phyloP scores from a whole-genome alignment of 441 rosid species.

The Syzygium malaccense region DNA sequence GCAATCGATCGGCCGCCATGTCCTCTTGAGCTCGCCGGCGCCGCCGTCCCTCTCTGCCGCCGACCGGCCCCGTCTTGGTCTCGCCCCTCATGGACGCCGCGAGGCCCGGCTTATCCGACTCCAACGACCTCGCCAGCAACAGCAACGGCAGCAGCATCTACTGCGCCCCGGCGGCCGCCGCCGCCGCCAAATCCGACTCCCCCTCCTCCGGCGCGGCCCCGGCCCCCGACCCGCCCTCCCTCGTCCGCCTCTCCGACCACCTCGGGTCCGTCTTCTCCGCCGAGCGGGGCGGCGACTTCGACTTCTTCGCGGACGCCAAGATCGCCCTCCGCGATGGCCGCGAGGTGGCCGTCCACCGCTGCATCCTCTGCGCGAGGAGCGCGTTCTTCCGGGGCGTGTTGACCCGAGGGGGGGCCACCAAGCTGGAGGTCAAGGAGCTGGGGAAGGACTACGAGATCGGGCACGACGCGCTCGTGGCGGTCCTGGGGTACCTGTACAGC shows the following conservation, averaged over 20 bases:
- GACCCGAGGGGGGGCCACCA: slow-evolving; percentile 14
- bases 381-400: slow-evolving; percentile 42
- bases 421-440: slow-evolving; percentile 47
- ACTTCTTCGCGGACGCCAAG: slow-evolving; percentile 60
- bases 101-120: slow-evolving; percentile 50
- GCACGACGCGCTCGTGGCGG: slow-evolving; percentile 42
- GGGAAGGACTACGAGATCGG: slow-evolving; percentile 48
- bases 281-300: slow-evolving; percentile 28
- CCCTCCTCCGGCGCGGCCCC: slow-evolving; percentile 5
- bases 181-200: slow-evolving; percentile 20
- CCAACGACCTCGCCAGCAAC: slow-evolving; percentile 48
- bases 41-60: neutral
- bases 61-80: too few species aligned
- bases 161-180: slow-evolving; percentile 17
- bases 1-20: neutral
- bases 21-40: neutral
- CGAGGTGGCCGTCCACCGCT: slow-evolving; percentile 64
- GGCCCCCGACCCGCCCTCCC: slow-evolving; percentile 20
- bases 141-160: slow-evolving; percentile 58
- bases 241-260: slow-evolving; percentile 45
- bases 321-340: slow-evolving; percentile 31
- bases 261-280: slow-evolving; percentile 34
- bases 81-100: slow-evolving; percentile 28
- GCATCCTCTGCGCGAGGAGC: slow-evolving; percentile 65
- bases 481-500: slow-evolving; percentile 57